Percentiles rank a stretch among this genome's conserved stretches.
Evolutionary conservation across 108 stramenopile species (phyloP).

Genomic region (Aureococcus anophagefferens): DNA sequence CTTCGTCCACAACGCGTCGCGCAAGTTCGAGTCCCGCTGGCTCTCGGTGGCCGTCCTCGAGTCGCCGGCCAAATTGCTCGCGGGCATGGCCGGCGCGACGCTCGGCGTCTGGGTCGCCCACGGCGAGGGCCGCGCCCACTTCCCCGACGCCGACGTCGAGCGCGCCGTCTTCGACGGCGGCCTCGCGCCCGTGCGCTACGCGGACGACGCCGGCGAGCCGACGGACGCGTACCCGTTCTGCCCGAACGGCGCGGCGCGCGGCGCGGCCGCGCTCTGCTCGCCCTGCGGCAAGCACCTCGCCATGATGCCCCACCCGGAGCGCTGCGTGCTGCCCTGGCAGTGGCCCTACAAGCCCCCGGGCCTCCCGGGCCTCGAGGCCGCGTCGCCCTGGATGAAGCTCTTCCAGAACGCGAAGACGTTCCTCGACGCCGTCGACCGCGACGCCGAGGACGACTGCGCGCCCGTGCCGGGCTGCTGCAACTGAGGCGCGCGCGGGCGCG

Average conservation of each 20-base stretch:
- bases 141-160: constrained; percentile 70
- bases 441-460: too few species aligned
- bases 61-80: constrained; percentile 74
- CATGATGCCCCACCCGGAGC: constrained; percentile 99
- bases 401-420: constrained; percentile 97
- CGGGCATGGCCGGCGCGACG: constrained; percentile 91
- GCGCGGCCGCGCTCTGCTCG: constrained; percentile 97
- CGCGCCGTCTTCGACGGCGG: constrained; percentile 48
- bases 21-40: constrained; percentile 92
- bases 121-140: constrained; percentile 93
- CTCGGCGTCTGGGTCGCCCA: constrained; percentile 98
- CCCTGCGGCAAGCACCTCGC: constrained; percentile 95
- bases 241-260: constrained; percentile 94
- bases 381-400: constrained; percentile 88
- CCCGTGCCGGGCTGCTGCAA: too few species aligned
- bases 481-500: too few species aligned
- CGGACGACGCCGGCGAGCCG: constrained; percentile 77
- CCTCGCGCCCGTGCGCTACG: constrained; percentile 83
- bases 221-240: constrained; percentile 96
- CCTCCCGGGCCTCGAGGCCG: too few species aligned
- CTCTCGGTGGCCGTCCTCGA: constrained; percentile 65
- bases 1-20: constrained; percentile 88
- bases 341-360: constrained; percentile 65
- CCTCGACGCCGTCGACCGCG: constrained; percentile 51
- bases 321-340: constrained; percentile 94